Evolutionary conservation across 495 filamentous ascomycete species (phyloP).

Genomic region (Aspergillus ellipticus): DNA sequence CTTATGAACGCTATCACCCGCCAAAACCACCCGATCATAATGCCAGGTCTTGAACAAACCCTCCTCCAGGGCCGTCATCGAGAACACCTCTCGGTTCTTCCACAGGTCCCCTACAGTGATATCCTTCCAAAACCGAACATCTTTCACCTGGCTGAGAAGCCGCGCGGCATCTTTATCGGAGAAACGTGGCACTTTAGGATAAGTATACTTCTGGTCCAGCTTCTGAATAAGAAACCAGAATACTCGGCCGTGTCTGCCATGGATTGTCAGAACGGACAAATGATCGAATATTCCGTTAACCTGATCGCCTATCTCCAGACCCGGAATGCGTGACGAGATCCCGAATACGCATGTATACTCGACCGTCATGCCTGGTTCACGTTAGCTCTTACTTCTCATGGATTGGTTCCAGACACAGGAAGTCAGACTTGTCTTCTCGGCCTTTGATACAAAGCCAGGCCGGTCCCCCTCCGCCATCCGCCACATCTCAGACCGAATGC

Average conservation of each 20-base stretch:
- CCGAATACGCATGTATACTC: slow-evolving; percentile 24
- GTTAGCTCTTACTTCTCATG: slow-evolving; percentile 2
- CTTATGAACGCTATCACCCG: slow-evolving; percentile 31
- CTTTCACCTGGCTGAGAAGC: slow-evolving; percentile 3
- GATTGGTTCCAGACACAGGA: slow-evolving; percentile 4
- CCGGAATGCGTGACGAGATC: slow-evolving; percentile 16
- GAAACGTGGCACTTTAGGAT: slow-evolving; percentile 35
- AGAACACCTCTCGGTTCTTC: slow-evolving; percentile 13
- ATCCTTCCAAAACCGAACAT: slow-evolving; percentile 14
- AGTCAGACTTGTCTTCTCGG: slow-evolving; percentile 19
- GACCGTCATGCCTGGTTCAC: slow-evolving; percentile 15
- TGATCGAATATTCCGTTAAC: slow-evolving; percentile 14
- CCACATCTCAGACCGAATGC: slow-evolving; percentile 34
- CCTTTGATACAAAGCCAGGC: slow-evolving; percentile 17
- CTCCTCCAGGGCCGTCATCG: slow-evolving; percentile 25
- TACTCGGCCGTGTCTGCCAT: slow-evolving; percentile 14
- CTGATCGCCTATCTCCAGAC: slow-evolving; percentile 15
- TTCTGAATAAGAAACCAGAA: slow-evolving; percentile 40
- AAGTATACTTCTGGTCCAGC: slow-evolving; percentile 34
- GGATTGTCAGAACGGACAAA: slow-evolving; percentile 15
- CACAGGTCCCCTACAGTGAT: slow-evolving; percentile 19
- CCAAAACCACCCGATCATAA: slow-evolving; percentile 19
- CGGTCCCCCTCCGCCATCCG: slow-evolving; percentile 21
- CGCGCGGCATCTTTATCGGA: slow-evolving; percentile 14
- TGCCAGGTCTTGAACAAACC: slow-evolving; percentile 20